A percentile compares a stretch with the other conserved stretches of the same genome.
Evolutionary conservation across 805 yeast genomes (phyloP).

Genomic region (Candida vaughaniae): DNA sequence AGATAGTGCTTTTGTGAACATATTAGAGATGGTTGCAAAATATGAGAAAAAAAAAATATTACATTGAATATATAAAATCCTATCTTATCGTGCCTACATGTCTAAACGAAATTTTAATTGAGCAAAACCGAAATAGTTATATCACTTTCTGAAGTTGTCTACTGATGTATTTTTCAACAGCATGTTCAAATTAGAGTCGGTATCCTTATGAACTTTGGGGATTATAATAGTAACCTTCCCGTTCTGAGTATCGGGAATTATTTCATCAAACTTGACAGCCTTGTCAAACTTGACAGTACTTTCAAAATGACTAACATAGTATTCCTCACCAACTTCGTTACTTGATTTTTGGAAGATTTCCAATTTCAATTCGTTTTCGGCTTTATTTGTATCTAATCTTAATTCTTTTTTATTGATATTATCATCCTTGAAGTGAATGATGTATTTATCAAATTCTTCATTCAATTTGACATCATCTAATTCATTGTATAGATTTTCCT

Average conservation of each 20-base stretch:
- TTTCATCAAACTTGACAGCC: constrained; percentile 21
- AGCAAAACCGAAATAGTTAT: too few relatives aligned
- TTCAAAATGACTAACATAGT: constrained; percentile 16
- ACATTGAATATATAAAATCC: too few relatives aligned
- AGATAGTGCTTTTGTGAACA: too few relatives aligned
- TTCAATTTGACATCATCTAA: constrained; percentile 20
- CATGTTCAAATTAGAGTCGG: constrained; percentile 11
- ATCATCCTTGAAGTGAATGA: constrained; percentile 18
- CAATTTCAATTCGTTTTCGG: constrained; percentile 23
- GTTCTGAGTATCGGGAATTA: constrained; percentile 20
- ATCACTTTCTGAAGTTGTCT: constrained; percentile 10
- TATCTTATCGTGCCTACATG: too few relatives aligned
- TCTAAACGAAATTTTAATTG: too few relatives aligned
- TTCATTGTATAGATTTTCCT: constrained; percentile 16
- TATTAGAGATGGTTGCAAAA: constrained; percentile 7
- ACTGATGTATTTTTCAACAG: constrained; percentile 15
- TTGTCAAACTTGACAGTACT: constrained; percentile 22
- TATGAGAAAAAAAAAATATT: too few relatives aligned
- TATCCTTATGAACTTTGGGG: constrained; percentile 20
- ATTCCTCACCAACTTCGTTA: constrained; percentile 13
- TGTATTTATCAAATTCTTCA: constrained; percentile 24
- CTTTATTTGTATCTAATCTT: constrained; percentile 22
- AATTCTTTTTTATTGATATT: constrained; percentile 19
- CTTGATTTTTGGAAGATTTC: constrained; percentile 14
- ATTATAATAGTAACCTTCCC: constrained; percentile 18